Base-by-base conservation (phyloP, 2,329 filamentous ascomycete species). In the Bipolaris bicolor region DNA sequence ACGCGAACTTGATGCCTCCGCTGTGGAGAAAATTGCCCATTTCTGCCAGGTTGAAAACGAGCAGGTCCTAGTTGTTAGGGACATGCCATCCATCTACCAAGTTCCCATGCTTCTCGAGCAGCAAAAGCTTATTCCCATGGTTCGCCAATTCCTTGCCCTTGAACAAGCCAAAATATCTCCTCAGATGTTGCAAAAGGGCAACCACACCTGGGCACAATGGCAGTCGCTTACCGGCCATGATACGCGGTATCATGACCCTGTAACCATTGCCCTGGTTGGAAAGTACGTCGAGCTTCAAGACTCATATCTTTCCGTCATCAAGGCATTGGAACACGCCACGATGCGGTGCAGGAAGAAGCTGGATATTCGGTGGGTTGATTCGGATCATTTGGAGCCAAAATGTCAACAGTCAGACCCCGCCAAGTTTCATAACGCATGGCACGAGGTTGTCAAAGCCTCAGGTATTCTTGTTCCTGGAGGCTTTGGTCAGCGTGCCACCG, bases 51-150 rank as follows among this genome's bases (percentile, higher is more conserved):
- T 97, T 46, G 91, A 96, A 52, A 80, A 85, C 10, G 85, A 92
- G 64, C 92, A 97, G 73, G 92, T 98, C 41, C 82, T 98, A 61
- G 90, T 87, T 10, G 93, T 99, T 10, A 89, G 90, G 66, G 90
- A 98, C 75, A 91, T 98, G 78, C 83, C 88, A 18, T 92, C 92
- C 11, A 96, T 91, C 50, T 99, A 99, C 78, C 93, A 97, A 64
- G 94, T 98, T 2, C 95, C 95, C 0, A 83, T 97, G n/a, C 89
- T 98, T 22, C 88, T 98, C 13, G 86, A 94, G 67, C 84, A 92
- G 65, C 91, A 98, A 78, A 86, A 88, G 22, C 82, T 98, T 1
- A 80, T 94, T 7, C 77, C 82, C 11, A 84, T 87, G n/a, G 81
- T 98, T 52, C 83, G 82, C 36, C 79, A 83, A 16, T 83, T 87